Evolutionary conservation across 148 eudicot species (phyloP), one percentile per base, ranked within the genome.

Genomic region (Drosera capensis): DNA sequence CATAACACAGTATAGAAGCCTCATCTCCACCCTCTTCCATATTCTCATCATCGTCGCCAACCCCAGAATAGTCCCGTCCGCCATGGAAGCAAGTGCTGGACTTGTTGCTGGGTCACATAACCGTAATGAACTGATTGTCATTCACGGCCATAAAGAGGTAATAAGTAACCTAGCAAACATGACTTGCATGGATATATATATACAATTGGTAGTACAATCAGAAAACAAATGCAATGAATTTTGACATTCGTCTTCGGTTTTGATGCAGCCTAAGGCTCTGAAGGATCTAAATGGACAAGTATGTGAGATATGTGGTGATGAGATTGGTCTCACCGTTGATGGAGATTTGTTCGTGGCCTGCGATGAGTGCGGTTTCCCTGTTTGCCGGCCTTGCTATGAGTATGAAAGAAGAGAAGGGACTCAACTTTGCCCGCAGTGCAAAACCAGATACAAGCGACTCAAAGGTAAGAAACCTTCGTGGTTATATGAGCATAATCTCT

Each of bases 81-180:
- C 46, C 43, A 90, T 90, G 97, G 95, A 90, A 79, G 97, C 97
- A 31, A 73, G 87, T 9, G 97, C 97, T 23, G 97, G 97, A 2
- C 87, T 90, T 12, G 97, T 90, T 2, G 97, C 97, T 24, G 97
- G 97, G 45, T 90, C 97, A 44, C 95, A 90, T 29, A 90, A 84
- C 72, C 84, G 95, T 29, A 90, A 90, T 41, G 97, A 90, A 45
- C 97, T 90, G 25, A 93, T 90, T 9, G 97, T 90, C 65, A 90
- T 90, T 49, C 95, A 80, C 15, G 95, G 95, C 68, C 97, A 90
- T 45, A 95, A 90, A 76, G 97, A 90, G 85, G 95, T 90, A 56
- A 29, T 1, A 1, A 14, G 7, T 1, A 36, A 23, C 29, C 4
- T 15, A 14, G 21, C 46, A 41, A 41, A 26, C 43, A 24, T 37